phyloP scores from a whole-genome alignment of 768 basidiomycete species.

The Lactarius sanguifluus region DNA sequence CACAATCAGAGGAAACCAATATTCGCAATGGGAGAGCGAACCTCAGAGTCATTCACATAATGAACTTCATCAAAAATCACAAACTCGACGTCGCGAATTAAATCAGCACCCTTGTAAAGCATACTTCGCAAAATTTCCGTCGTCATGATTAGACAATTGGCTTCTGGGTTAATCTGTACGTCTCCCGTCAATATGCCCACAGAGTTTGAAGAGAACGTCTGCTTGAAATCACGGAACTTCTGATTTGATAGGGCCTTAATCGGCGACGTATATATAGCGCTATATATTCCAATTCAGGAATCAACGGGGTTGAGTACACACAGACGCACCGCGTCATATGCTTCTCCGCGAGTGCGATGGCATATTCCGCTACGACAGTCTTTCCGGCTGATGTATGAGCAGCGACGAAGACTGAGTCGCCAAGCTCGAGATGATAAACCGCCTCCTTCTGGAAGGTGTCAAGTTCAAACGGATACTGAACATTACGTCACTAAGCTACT shows the following conservation, averaged over 20 bases:
- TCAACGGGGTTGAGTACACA: background rate
- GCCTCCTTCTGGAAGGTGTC: slow-evolving; percentile 99
- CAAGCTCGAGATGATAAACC: slow-evolving; percentile 95
- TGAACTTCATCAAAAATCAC: slow-evolving; percentile 99
- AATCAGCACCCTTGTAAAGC: slow-evolving; percentile 98
- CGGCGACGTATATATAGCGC: slow-evolving; percentile 97
- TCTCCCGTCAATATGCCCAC: slow-evolving; percentile 98
- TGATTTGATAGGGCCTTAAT: slow-evolving; percentile 99
- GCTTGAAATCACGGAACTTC: slow-evolving; percentile 98
- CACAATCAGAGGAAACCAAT: slow-evolving; percentile 1
- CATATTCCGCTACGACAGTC: slow-evolving; percentile 98
- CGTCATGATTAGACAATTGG: slow-evolving; percentile 94
- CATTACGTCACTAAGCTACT: background rate
- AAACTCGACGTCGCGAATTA: slow-evolving; percentile 98
- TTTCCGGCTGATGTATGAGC: slow-evolving; percentile 99
- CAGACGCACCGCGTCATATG: slow-evolving; percentile 91
- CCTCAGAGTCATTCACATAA: slow-evolving; percentile 99
- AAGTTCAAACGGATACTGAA: slow-evolving; percentile 95
- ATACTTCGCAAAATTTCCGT: slow-evolving; percentile 98
- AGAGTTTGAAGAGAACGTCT: slow-evolving; percentile 85
- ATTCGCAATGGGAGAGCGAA: slow-evolving; percentile 35
- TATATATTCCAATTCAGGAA: slow-evolving; percentile 35
- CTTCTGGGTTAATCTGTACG: slow-evolving; percentile 99
- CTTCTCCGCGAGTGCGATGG: slow-evolving; percentile 92
- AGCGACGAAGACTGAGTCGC: slow-evolving; percentile 98